Evolutionary conservation across 1,284 basidiomycete species (phyloP).

Genomic region (Ceraceosorus bombacis): DNA sequence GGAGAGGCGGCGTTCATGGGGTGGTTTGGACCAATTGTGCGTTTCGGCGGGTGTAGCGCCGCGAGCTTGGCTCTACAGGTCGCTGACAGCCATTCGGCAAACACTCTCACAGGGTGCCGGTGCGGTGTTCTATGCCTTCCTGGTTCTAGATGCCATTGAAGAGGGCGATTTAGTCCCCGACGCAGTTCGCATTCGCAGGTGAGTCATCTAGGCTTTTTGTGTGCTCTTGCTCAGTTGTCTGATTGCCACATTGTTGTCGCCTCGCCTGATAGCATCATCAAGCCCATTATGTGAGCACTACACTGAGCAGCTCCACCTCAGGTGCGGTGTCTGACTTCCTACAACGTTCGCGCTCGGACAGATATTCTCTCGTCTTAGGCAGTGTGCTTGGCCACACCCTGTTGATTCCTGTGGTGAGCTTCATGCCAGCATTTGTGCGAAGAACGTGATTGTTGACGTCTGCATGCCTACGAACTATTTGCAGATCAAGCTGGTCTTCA

Average conservation of each 20-base stretch:
- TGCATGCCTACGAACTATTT: background rate
- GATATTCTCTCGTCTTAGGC: constrained; percentile 30
- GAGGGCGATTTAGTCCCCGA: background rate
- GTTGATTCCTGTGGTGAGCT: constrained; percentile 26
- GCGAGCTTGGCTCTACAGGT: constrained; percentile 23
- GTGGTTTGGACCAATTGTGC: constrained; percentile 50
- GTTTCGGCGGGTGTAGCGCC: background rate
- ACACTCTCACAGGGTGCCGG: background rate
- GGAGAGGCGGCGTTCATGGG: constrained; percentile 48
- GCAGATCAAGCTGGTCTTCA: background rate
- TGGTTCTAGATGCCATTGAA: constrained; percentile 11
- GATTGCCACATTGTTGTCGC: too few relatives aligned
- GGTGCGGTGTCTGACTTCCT: background rate
- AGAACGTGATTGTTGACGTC: background rate
- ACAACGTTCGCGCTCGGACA: background rate
- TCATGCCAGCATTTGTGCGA: constrained; percentile 21
- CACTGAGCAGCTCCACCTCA: background rate
- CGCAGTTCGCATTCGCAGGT: background rate
- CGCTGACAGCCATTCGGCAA: constrained; percentile 10
- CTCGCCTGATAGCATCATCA: constrained; percentile 15
- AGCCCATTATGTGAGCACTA: constrained; percentile 16
- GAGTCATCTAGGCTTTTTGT: background rate
- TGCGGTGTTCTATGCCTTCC: background rate
- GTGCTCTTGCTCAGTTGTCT: background rate
- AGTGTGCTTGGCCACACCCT: constrained; percentile 33